Conservation (phyloP, 2,329 filamentous ascomycete species). For the Talaromyces piceae region DNA sequence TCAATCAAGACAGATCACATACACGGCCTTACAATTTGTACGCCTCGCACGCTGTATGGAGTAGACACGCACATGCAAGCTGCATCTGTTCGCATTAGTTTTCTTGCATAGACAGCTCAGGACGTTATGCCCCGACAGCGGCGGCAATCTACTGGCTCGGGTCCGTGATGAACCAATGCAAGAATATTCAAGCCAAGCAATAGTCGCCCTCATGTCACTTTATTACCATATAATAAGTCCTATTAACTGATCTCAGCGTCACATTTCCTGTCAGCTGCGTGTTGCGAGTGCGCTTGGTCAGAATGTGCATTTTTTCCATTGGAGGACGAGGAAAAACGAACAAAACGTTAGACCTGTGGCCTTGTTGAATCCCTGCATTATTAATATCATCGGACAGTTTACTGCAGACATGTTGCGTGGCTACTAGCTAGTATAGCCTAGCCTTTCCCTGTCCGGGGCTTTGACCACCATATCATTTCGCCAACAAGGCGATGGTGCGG, state of each 20-base stretch:
- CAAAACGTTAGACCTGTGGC: not conserved
- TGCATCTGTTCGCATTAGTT: slow-evolving; percentile 1
- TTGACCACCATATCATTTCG: not conserved
- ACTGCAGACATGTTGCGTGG: not conserved
- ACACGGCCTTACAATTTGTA: not conserved
- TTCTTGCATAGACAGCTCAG: not conserved
- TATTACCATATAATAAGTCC: not conserved
- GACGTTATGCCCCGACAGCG: not conserved
- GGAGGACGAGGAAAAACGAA: not conserved
- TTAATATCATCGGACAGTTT: not conserved
- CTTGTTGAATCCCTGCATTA: not conserved
- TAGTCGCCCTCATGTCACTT: not conserved
- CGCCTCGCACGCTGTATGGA: not conserved
- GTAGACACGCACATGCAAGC: not conserved
- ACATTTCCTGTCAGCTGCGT: not conserved
- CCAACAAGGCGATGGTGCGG: not conserved
- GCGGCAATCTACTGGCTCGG: not conserved
- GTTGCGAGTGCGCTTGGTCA: not conserved
- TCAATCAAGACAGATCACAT: not conserved
- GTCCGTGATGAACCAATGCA: not conserved
- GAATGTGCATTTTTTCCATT: not conserved
- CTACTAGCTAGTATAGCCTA: not conserved
- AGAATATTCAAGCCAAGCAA: not conserved
- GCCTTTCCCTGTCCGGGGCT: not conserved
- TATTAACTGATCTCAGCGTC: not conserved